A percentile compares a stretch with the other conserved stretches of the same genome.
These are phyloP conservation scores for Polytrichum commune DNA, from an alignment of 225 moss, liverwort and hornwort genomes.

Conservation along the genomic window DNA sequence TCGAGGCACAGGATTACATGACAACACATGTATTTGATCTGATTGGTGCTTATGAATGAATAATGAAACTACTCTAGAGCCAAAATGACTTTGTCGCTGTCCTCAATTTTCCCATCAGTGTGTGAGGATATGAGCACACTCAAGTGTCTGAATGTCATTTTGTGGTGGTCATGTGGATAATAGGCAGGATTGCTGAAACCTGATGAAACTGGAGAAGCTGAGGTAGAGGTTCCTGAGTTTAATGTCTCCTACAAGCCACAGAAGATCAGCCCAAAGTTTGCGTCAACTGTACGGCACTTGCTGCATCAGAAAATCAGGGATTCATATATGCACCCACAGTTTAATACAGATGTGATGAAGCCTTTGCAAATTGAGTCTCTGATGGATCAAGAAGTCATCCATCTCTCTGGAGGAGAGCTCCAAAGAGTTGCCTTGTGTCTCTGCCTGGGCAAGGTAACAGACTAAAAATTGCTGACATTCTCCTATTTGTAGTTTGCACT, in stretches of 20 bases:
- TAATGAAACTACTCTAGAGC: no score
- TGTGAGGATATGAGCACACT: no score
- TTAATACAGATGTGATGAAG: conserved; percentile 95
- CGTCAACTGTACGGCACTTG: conserved; percentile 66
- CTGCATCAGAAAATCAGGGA: conserved; percentile 88
- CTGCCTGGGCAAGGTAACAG: conserved; percentile 91
- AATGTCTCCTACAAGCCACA: conserved; percentile 98
- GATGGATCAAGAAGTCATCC: conserved; percentile 88
- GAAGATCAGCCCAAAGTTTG: conserved; percentile 92
- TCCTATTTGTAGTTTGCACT: background rate
- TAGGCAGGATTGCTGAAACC: conserved; percentile 94
- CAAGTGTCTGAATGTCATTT: no score
- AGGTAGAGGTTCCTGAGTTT: conserved; percentile 91
- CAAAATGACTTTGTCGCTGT: no score
- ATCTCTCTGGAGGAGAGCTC: conserved; percentile 94
- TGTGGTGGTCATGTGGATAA: background rate
- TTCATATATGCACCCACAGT: conserved; percentile 96
- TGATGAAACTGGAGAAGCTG: conserved; percentile 51
- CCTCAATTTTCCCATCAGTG: no score
- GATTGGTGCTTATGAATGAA: no score
- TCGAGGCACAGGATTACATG: no score
- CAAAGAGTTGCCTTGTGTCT: conserved; percentile 91
- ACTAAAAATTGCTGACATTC: background rate
- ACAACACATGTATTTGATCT: no score
- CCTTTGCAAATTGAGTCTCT: conserved; percentile 85